Base-by-base conservation (phyloP, 2,329 filamentous ascomycete species). In the Epichloe amarillans region DNA sequence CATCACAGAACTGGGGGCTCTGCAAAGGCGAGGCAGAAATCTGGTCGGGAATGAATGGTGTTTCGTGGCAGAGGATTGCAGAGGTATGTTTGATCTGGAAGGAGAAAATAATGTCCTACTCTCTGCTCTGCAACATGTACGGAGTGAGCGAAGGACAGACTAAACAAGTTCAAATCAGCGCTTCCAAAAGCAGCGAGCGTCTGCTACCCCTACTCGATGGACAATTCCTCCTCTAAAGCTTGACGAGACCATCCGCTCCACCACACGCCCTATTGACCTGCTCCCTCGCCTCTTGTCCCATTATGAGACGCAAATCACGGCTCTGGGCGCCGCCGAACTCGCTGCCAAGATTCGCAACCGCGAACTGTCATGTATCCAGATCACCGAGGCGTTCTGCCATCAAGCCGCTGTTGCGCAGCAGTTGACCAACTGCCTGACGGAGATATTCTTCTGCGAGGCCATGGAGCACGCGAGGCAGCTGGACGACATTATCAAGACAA, bases 371-470 rank as follows among this genome's bases (percentile, higher is more conserved):
- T 56, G 61, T 1, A 52, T 58, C 17, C 57, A 59, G 19, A 61
- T 63, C 1, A 54, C 57, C 0, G 49, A 57, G 12, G 61, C 61
- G 1, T 62, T 63, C 21, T 57, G 56, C 39, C 62, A 63, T 45
- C 55, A 58, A 38, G 61, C 61, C 1, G 61, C 61, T 40, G 39
- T 64, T 7, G 60, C 60, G 0, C 61, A 64, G 39, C 62, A 62
- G 46, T 49, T 62, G 45, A 67, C 66, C 7, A 69, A 69, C 48
- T 72, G 67, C 46, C 57, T 72, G 26, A 70, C 67, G 1, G 74
- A 77, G 52, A 68, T 78, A 2, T 71, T 77, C 53, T 76, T 79
- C 56, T 61, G 69, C 1, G 61, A 68, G 23, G 77, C 74, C 0
- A 60, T 79, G 3, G 52, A 60, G 2, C 61, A 64, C 4, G 76